Base-by-base conservation (phyloP, 1,284 basidiomycete species). In the Fomitiporia mediterranea region DNA sequence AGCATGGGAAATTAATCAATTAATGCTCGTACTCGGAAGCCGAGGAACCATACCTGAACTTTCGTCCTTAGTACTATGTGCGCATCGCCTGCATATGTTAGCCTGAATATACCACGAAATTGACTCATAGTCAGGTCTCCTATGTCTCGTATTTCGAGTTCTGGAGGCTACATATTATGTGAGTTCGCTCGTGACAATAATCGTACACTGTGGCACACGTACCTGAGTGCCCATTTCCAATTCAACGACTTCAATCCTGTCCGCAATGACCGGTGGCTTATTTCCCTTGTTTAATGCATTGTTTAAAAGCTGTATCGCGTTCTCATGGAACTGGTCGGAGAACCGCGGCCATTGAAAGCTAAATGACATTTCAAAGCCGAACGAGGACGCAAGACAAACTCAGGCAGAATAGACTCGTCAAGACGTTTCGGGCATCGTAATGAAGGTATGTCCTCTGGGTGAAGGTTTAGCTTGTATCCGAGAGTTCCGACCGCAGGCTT, bases 201-300 rank as follows among this genome's bases (percentile, higher is more conserved):
- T 7, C 34, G 49, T 8, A 30, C 25, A 42, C 43, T 7, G 53
- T 9, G 50, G 32, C 34, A 48, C 21, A 74, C 82, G 61, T 60
- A 93, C 94, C 76, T 98, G 90, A 1, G 91, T 94, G 40, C 97
- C 97, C 96, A 99, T 99, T 72, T 95, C 88, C 28, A 99, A 76
- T 70, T 98, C 96, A 56, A 98, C 91, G 30, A 99, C 97, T 68
- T 97, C 90, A 63, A 99, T 99, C 70, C 84, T 87, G 71, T 97
- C 97, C 57, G 94, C 95, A 66, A 99, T 99, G 66, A 99, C 90
- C 30, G 94, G 94, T 1, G 97, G 97, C 69, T 98, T 98, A 76
- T 89, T 88, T 64, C 94, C 95, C 76, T 97, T 97, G 80, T 98
- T 98, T 69, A 98, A 85, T 43, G 94, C 95, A 30, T 86, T 86